phyloP scores from a whole-genome alignment of 1,284 basidiomycete genomes.

The Ceratobasidium sp. region DNA sequence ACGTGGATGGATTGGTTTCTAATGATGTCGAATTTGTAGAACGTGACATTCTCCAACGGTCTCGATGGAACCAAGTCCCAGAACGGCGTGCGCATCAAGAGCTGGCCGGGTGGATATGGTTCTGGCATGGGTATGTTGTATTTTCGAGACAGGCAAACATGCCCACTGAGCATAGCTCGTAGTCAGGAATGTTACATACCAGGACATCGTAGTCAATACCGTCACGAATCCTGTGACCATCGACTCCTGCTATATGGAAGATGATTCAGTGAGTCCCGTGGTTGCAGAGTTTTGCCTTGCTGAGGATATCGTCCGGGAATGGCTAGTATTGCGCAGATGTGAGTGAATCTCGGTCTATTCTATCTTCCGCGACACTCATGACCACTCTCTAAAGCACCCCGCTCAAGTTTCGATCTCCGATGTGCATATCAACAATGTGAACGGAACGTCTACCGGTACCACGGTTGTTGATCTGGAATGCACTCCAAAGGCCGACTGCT shows the following conservation, averaged over 20 bases:
- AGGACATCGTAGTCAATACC: constrained; percentile 27
- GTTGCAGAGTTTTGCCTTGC: background rate
- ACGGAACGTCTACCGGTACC: constrained; percentile 16
- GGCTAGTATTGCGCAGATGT: constrained; percentile 23
- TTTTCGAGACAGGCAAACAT: background rate
- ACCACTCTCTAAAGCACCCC: constrained; percentile 7
- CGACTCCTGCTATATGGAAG: constrained; percentile 38
- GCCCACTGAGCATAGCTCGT: background rate
- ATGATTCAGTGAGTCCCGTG: constrained; percentile 19
- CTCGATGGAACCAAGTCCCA: constrained; percentile 34
- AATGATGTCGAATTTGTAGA: background rate
- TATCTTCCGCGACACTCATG: background rate
- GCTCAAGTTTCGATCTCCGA: constrained; percentile 34
- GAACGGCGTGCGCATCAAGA: constrained; percentile 42
- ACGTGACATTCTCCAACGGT: constrained; percentile 26
- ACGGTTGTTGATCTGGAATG: constrained; percentile 26
- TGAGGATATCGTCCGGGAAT: background rate
- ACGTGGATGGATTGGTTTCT: background rate
- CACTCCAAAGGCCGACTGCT: constrained; percentile 32
- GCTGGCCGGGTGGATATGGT: constrained; percentile 40
- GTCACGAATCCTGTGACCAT: constrained; percentile 30
- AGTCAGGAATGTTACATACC: constrained; percentile 40
- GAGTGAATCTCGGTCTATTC: background rate
- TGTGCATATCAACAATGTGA: constrained; percentile 38
- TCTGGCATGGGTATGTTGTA: constrained; percentile 20